A percentile compares a stretch with the other conserved stretches of the same genome.
Evolutionary conservation across 768 basidiomycete genomes (phyloP).

Genomic region (Boletus sp.): DNA sequence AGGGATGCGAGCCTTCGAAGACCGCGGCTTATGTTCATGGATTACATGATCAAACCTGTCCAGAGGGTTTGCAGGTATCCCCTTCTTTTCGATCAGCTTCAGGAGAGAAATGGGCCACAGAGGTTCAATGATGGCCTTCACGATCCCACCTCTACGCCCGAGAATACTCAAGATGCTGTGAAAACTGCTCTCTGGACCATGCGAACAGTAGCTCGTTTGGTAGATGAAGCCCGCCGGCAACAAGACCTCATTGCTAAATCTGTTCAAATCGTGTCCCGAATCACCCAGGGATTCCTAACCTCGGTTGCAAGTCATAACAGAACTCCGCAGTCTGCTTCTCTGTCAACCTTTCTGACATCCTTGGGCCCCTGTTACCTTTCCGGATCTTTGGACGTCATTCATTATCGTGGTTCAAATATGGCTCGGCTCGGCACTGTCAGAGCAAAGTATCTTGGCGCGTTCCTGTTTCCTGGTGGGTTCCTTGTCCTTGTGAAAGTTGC

Average conservation of each 20-base stretch:
- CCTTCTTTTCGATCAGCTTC: conserved; percentile 77
- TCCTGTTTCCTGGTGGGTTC: conserved; percentile 85
- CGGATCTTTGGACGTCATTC: conserved; percentile 87
- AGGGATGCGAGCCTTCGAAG: conserved; percentile 28
- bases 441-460: conserved; percentile 87
- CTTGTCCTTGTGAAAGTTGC: conserved; percentile 83
- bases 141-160: neutral
- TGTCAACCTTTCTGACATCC: conserved; percentile 62
- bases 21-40: conserved; percentile 61
- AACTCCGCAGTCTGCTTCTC: conserved; percentile 38
- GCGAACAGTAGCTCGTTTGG: conserved; percentile 70
- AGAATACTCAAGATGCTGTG: conserved; percentile 14
- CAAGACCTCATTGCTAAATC: conserved; percentile 68
- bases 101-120: conserved; percentile 10
- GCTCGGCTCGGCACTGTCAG: conserved; percentile 51
- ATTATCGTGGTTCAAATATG: conserved; percentile 50
- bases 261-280: conserved; percentile 64
- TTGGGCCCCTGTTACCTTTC: conserved; percentile 78
- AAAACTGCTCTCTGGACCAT: conserved; percentile 63
- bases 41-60: conserved; percentile 96
- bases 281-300: conserved; percentile 40
- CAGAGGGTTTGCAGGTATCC: conserved; percentile 97
- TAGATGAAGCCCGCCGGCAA: conserved; percentile 75
- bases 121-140: neutral
- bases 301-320: conserved; percentile 27